Base-by-base conservation (phyloP, 768 basidiomycete species). In the Russula earlei region DNA sequence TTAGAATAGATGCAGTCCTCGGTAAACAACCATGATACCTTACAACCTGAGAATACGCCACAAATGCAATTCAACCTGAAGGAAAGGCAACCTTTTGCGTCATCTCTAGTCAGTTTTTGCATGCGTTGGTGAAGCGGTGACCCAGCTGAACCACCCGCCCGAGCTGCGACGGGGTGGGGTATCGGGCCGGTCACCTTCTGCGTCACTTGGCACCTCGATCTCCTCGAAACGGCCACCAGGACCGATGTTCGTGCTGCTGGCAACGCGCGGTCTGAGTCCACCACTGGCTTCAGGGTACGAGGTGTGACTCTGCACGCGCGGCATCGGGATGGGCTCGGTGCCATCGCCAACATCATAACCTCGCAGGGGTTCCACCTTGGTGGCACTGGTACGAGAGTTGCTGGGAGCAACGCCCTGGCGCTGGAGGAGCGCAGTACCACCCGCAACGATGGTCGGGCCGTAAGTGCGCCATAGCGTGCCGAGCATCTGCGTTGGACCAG, bases 391-490 rank as follows among this genome's bases (percentile, higher is more conserved):
- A 31, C 33, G 22, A 24, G 45, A 5, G 22, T 31, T 27, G 42
- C 46, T 33, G 70, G 79, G 69, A 17, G 73, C 70, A 0, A 72
- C 70, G 12, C 78, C 71, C 20, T 77, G 72, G 57, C 83, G 80
- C 17, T 74, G 74, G 14, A 90, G 68, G 4, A 89, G 66, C 2
- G 80, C 78, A 0, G 85, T 76, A 19, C 87, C 85, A 1, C 80
- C 77, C 3, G 85, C 85, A 12, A 91, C 63, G 41, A 91, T 75
- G 3, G 76, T 66, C 0, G 90, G 89, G 1, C 87, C 90, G 59
- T 88, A 91, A 2, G 82, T 78, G n/a, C 75, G 74, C 89, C 89
- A 91, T 15, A 92, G 71, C 0, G 79, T 80, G 20, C 75, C 78
- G 2, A 77, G 77, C 19, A 90, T 72, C 64, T 84, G 81, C 17